Evolutionary conservation across 148 eudicot genomes (phyloP).

Genomic region (Selenicereus undatus): DNA sequence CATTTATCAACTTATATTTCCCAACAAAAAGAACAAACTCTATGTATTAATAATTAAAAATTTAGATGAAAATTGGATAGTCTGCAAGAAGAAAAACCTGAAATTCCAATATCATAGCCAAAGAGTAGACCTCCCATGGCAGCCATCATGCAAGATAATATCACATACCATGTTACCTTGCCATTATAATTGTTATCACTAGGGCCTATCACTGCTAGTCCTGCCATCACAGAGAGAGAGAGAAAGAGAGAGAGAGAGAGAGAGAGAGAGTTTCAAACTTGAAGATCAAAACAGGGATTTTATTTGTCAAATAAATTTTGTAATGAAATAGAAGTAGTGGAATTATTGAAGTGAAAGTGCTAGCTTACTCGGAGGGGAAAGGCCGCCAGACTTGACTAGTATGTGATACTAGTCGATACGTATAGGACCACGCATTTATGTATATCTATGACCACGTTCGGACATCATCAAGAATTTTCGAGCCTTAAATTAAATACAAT

Average conservation of each 20-base stretch:
- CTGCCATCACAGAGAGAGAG: conserved; percentile 11
- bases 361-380: neutral
- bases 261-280: neutral
- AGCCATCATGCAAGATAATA: conserved; percentile 33
- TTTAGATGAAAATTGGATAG: neutral
- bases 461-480: neutral
- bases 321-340: neutral
- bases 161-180: conserved; percentile 31
- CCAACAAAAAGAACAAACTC: too few species aligned
- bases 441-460: neutral
- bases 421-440: neutral
- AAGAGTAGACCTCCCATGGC: conserved; percentile 31
- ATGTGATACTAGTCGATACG: neutral
- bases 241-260: neutral
- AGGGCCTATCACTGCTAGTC: conserved; percentile 11
- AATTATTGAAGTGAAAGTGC: neutral
- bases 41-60: too few species aligned
- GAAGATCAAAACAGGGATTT: neutral
- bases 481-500: too few species aligned
- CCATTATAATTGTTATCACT: conserved; percentile 21
- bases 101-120: conserved; percentile 34
- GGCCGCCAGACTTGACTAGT: conserved; percentile 2
- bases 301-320: neutral
- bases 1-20: too few species aligned
- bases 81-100: conserved; percentile 11